These are phyloP conservation scores for Nakazawaea pomicola DNA, from an alignment of 805 yeast genomes.

Conservation along the genomic window DNA sequence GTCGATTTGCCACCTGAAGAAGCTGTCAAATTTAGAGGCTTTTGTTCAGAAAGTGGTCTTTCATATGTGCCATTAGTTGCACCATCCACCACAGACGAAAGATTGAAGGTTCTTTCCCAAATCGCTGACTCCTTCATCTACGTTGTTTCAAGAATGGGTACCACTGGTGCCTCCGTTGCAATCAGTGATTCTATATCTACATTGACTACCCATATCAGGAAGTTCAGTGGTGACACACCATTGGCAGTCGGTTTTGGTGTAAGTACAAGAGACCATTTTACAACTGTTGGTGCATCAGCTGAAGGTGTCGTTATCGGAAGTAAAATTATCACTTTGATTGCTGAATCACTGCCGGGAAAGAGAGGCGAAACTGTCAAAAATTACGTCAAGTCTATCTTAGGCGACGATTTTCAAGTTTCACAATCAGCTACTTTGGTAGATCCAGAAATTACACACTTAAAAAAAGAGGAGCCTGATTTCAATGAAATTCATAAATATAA, in stretches of 20 bases:
- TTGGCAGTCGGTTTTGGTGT: constrained; percentile 98
- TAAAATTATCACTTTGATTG: constrained; percentile 67
- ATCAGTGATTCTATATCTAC: constrained; percentile 60
- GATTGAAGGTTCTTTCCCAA: constrained; percentile 69
- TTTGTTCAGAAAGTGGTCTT: constrained; percentile 62
- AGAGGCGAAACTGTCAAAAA: constrained; percentile 60
- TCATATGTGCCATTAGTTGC: constrained; percentile 93
- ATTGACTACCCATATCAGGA: constrained; percentile 71
- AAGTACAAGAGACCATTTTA: constrained; percentile 85
- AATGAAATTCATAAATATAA: constrained; percentile 62
- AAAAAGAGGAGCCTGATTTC: constrained; percentile 26
- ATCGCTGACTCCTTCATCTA: constrained; percentile 95
- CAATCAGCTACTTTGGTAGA: constrained; percentile 13
- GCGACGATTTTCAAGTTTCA: constrained; percentile 36
- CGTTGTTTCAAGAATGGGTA: constrained; percentile 97
- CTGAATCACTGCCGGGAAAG: constrained; percentile 54
- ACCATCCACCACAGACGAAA: constrained; percentile 90
- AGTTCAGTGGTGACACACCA: constrained; percentile 69
- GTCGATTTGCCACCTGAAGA: constrained; percentile 99
- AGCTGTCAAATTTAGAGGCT: constrained; percentile 78
- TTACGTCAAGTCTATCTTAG: constrained; percentile 67
- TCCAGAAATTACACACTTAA: constrained; percentile 14
- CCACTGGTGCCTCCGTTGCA: constrained; percentile 81
- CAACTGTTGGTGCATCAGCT: constrained; percentile 70
- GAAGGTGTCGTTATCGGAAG: constrained; percentile 98